Evolutionary conservation across 2,329 filamentous ascomycete species (phyloP).

Genomic region (Didymella keratinophila): DNA sequence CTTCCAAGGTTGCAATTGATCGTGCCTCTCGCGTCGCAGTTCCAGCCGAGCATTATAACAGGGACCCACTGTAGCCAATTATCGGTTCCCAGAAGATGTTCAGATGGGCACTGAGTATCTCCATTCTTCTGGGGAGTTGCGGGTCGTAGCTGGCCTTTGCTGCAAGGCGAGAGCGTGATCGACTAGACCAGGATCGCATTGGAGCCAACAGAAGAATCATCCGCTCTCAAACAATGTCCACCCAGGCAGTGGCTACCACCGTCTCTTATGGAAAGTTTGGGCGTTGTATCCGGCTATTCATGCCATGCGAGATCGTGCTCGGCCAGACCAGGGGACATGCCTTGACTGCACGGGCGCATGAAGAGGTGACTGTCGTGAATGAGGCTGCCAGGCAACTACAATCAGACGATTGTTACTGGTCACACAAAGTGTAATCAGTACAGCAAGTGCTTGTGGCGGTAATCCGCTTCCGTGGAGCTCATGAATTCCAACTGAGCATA

Average conservation of each 20-base stretch:
- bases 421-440: neutral
- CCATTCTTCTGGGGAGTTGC: neutral
- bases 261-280: no score
- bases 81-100: neutral
- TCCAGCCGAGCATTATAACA: neutral
- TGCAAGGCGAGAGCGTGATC: neutral
- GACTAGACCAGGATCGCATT: neutral
- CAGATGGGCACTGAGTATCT: neutral
- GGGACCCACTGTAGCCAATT: neutral
- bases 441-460: neutral
- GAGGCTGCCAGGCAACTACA: neutral
- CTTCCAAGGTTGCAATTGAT: neutral
- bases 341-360: neutral
- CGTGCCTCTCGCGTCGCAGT: neutral
- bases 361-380: neutral
- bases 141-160: neutral
- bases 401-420: no score
- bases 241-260: neutral
- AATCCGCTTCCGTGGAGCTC: neutral
- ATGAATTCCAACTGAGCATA: neutral
- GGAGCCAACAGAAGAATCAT: no score
- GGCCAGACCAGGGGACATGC: neutral
- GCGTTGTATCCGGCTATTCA: no score
- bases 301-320: no score
- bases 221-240: no score